Percentiles rank a stretch among this genome's conserved stretches.
These are phyloP conservation scores for Podaxis sp. DNA, from an alignment of 768 basidiomycete species.

Conservation along the genomic window DNA sequence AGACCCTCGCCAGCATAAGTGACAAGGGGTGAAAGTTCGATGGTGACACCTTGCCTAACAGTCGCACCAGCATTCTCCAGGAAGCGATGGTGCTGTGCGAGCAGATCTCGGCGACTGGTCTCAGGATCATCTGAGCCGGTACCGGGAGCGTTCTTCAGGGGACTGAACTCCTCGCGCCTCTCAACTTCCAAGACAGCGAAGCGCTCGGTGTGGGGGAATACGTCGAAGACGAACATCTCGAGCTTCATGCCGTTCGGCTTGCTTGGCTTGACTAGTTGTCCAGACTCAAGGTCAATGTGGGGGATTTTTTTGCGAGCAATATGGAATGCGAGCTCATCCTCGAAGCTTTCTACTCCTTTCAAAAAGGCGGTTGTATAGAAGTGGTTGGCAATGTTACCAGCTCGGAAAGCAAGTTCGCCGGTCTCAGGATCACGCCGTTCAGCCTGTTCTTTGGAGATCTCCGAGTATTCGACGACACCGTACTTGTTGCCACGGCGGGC, in stretches of 20 bases:
- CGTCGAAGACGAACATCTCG: slow-evolving; percentile 98
- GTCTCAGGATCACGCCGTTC: slow-evolving; percentile 67
- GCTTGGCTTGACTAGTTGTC: slow-evolving; percentile 71
- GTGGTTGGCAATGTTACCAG: slow-evolving; percentile 97
- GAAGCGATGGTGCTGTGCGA: slow-evolving; percentile 86
- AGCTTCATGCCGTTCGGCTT: slow-evolving; percentile 99
- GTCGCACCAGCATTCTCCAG: slow-evolving; percentile 75
- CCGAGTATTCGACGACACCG: slow-evolving; percentile 96
- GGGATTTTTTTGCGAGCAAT: slow-evolving; percentile 98
- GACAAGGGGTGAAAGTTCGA: slow-evolving; percentile 88
- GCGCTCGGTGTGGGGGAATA: slow-evolving; percentile 85
- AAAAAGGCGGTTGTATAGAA: slow-evolving; percentile 93
- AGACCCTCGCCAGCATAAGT: slow-evolving; percentile 94
- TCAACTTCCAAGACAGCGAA: slow-evolving; percentile 90
- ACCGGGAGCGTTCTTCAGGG: slow-evolving; percentile 96
- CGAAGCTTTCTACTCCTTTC: slow-evolving; percentile 74
- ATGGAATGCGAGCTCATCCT: slow-evolving; percentile 91
- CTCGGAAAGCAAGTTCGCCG: slow-evolving; percentile 85
- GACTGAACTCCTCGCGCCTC: slow-evolving; percentile 90
- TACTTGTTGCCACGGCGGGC: slow-evolving; percentile 81
- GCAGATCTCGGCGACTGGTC: slow-evolving; percentile 86
- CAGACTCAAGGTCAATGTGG: slow-evolving; percentile 69
- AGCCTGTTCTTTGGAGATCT: slow-evolving; percentile 87
- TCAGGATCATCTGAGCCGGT: slow-evolving; percentile 87
- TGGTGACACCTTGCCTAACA: slow-evolving; percentile 73